phyloP scores from a whole-genome alignment of 768 basidiomycete species.

The Mycena albidolilacea region DNA sequence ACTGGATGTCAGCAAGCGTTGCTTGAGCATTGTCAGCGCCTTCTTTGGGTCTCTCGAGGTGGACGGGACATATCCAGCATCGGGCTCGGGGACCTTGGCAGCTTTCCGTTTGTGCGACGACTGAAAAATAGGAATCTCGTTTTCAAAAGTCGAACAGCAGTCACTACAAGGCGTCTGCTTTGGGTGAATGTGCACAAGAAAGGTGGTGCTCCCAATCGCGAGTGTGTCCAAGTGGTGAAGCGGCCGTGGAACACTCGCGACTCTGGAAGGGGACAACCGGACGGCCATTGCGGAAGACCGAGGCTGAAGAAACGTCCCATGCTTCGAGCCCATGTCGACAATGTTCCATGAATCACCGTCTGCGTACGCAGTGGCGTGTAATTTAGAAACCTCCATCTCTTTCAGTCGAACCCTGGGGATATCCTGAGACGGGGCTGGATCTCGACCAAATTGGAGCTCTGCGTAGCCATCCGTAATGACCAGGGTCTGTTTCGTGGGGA shows the following conservation, averaged over 20 bases:
- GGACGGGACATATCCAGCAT: constrained; percentile 44
- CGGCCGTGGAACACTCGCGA: constrained; percentile 77
- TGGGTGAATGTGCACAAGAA: constrained; percentile 79
- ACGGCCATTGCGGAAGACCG: constrained; percentile 46
- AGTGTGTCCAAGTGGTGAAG: constrained; percentile 77
- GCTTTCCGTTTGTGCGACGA: constrained; percentile 41
- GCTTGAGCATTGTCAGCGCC: constrained; percentile 77
- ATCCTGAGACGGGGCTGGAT: constrained; percentile 66
- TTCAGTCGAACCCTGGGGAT: constrained; percentile 80
- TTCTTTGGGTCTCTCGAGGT: constrained; percentile 68
- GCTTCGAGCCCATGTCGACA: constrained; percentile 90
- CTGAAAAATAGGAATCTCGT: constrained; percentile 75
- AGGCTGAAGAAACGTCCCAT: constrained; percentile 80
- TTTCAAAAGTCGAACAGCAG: constrained; percentile 66
- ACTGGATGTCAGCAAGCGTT: constrained; percentile 70
- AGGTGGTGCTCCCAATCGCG: constrained; percentile 79
- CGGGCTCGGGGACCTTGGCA: constrained; percentile 48
- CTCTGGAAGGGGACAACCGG: constrained; percentile 75
- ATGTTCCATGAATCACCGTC: constrained; percentile 78
- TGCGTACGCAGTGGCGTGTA: constrained; percentile 85
- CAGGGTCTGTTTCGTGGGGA: constrained; percentile 65
- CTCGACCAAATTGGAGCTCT: constrained; percentile 84
- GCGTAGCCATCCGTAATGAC: constrained; percentile 62
- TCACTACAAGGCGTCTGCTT: constrained; percentile 72
- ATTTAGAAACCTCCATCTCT: constrained; percentile 88